Percentiles rank a stretch among this genome's conserved stretches.
Evolutionary conservation across 352 stramenopile genomes (phyloP).

Genomic region (Plasmopara halstedii): DNA sequence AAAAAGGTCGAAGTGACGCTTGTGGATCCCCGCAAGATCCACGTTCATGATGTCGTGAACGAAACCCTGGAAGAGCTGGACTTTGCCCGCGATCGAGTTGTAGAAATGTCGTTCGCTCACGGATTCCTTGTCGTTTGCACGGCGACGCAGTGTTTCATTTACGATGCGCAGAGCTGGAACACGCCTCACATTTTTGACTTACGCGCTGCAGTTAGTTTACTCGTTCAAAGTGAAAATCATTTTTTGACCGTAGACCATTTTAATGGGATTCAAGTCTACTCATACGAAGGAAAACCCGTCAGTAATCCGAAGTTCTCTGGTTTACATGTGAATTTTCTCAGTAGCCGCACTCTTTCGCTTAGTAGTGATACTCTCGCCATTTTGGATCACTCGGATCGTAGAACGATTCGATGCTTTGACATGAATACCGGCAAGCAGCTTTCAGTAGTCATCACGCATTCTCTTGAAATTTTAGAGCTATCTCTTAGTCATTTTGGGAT

Average conservation of each 20-base stretch:
- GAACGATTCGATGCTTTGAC: conserved; percentile 87
- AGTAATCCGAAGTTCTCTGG: conserved; percentile 82
- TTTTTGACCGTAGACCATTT: conserved; percentile 89
- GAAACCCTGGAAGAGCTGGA: conserved; percentile 90
- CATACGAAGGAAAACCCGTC: conserved; percentile 88
- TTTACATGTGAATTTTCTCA: conserved; percentile 86
- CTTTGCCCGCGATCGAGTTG: conserved; percentile 86
- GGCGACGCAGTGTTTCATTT: conserved; percentile 90
- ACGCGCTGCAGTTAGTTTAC: conserved; percentile 73
- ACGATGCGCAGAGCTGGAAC: conserved; percentile 88
- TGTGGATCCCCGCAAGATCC: conserved; percentile 81
- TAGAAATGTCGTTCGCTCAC: conserved; percentile 89
- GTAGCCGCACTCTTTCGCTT: conserved; percentile 76
- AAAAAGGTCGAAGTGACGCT: conserved; percentile 86
- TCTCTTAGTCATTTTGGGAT: conserved; percentile 73
- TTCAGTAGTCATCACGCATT: conserved; percentile 52
- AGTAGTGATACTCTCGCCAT: conserved; percentile 84
- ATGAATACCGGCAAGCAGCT: conserved; percentile 78
- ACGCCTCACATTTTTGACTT: conserved; percentile 92
- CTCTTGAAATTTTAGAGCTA: conserved; percentile 74
- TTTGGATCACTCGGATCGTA: conserved; percentile 83
- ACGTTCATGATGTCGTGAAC: conserved; percentile 84
- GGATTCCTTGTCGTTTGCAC: conserved; percentile 90
- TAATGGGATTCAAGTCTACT: conserved; percentile 86
- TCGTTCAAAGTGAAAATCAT: conserved; percentile 81